Evolutionary conservation across 805 yeast genomes (phyloP).

Genomic region (Candida berthetii): DNA sequence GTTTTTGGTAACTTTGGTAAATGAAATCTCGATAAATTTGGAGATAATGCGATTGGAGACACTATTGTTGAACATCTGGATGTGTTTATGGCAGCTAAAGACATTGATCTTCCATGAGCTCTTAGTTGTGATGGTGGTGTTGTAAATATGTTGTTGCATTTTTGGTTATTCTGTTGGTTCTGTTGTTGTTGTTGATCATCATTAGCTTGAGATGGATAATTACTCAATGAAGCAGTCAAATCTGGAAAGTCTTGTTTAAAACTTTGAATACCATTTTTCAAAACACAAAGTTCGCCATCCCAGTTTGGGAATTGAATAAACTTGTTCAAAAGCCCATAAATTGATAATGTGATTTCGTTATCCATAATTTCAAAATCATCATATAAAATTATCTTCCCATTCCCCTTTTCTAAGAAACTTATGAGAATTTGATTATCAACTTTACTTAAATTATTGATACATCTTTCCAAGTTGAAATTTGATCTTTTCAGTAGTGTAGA

Average conservation of each 20-base stretch:
- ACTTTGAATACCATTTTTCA: conserved; percentile 34
- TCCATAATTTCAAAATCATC: conserved; percentile 13
- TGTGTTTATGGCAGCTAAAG: conserved; percentile 12
- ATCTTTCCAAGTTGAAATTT: conserved; percentile 58
- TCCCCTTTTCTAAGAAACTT: conserved; percentile 24
- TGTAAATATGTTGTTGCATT: conserved; percentile 1
- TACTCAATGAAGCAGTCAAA: conserved; percentile 11
- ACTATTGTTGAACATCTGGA: conserved; percentile 13
- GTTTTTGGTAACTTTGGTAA: conserved; percentile 37
- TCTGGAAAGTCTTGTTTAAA: conserved; percentile 25
- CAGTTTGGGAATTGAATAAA: conserved; percentile 32
- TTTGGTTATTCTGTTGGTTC: no score
- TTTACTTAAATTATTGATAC: conserved; percentile 53
- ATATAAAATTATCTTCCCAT: conserved; percentile 12
- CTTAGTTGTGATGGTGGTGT: not conserved
- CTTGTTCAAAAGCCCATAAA: conserved; percentile 43
- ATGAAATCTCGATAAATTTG: conserved; percentile 40
- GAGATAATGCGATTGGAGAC: conserved; percentile 8
- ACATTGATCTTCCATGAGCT: conserved; percentile 12
- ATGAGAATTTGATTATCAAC: conserved; percentile 40
- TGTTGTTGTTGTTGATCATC: not conserved
- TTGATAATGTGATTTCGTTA: conserved; percentile 26
- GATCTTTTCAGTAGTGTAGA: conserved; percentile 79
- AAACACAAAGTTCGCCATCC: conserved; percentile 34
- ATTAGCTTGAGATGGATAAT: no score